phyloP scores from a whole-genome alignment of 192 early-diverging fungal species.

The Podila horticola region DNA sequence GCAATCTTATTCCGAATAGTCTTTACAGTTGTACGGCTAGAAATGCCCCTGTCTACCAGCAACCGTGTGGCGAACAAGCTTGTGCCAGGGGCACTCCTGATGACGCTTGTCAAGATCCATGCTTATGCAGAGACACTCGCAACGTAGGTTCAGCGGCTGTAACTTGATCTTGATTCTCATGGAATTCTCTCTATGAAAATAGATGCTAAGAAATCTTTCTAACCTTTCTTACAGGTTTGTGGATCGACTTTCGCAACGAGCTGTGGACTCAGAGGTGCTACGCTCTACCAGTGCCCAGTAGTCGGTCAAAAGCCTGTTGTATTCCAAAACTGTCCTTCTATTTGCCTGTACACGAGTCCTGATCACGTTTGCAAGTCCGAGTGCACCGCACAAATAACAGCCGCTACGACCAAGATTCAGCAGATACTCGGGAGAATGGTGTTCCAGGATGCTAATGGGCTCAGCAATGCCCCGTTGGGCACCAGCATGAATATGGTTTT shows the following conservation, averaged over 20 bases:
- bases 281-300: constrained; percentile 5
- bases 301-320: neutral
- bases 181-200: neutral
- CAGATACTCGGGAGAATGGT: neutral
- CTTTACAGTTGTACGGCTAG: neutral
- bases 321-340: neutral
- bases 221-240: neutral
- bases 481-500: neutral
- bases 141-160: neutral
- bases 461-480: too few species aligned
- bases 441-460: too few species aligned
- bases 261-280: neutral
- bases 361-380: neutral
- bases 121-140: neutral
- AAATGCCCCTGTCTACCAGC: neutral
- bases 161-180: neutral
- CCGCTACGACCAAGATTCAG: neutral
- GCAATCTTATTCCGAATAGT: neutral
- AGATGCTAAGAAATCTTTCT: neutral
- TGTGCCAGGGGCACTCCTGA: neutral
- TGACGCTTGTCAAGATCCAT: neutral
- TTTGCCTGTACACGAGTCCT: neutral
- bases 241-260: neutral
- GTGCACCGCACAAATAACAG: neutral
- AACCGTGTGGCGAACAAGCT: neutral